phyloP scores from a whole-genome alignment of 768 basidiomycete genomes.

The Pulveroboletus ravenelii region DNA sequence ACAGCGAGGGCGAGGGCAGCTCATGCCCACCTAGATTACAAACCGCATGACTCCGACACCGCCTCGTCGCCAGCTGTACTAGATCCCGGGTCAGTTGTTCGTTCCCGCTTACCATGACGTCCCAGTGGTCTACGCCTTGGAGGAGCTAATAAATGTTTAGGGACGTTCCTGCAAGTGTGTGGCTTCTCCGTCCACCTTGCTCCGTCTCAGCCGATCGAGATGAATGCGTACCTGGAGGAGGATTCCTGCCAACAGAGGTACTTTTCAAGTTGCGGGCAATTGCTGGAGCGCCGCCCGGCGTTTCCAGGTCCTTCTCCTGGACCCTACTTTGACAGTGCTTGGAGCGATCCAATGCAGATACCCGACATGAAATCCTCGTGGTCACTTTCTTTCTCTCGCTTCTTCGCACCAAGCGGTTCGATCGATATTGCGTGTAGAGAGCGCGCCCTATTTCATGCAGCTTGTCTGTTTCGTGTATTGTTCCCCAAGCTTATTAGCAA shows the following conservation, averaged over 20 bases:
- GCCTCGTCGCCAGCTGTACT: slow-evolving; percentile 11
- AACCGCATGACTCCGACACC: slow-evolving; percentile 17
- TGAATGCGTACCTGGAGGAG: background rate
- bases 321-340: slow-evolving; percentile 23
- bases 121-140: slow-evolving; percentile 2
- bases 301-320: slow-evolving; percentile 21
- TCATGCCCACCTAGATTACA: slow-evolving; percentile 21
- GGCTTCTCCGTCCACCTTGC: background rate
- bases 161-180: slow-evolving; percentile 4
- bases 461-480: slow-evolving; percentile 27
- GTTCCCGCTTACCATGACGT: slow-evolving; percentile 1
- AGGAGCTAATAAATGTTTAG: background rate
- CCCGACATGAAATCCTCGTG: slow-evolving; percentile 36
- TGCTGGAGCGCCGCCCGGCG: slow-evolving; percentile 18
- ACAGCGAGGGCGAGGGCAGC: slow-evolving; percentile 24
- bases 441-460: slow-evolving; percentile 30
- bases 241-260: background rate
- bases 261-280: slow-evolving; percentile 10
- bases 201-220: background rate
- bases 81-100: slow-evolving; percentile 7
- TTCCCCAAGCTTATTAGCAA: slow-evolving; percentile 23
- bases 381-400: slow-evolving; percentile 26
- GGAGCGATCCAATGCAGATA: slow-evolving; percentile 35
- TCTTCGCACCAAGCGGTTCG: slow-evolving; percentile 30
- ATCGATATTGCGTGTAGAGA: slow-evolving; percentile 33